phyloP scores from a whole-genome alignment of 108 stramenopile genomes.

The Pseudonitzschia delicatissima region DNA sequence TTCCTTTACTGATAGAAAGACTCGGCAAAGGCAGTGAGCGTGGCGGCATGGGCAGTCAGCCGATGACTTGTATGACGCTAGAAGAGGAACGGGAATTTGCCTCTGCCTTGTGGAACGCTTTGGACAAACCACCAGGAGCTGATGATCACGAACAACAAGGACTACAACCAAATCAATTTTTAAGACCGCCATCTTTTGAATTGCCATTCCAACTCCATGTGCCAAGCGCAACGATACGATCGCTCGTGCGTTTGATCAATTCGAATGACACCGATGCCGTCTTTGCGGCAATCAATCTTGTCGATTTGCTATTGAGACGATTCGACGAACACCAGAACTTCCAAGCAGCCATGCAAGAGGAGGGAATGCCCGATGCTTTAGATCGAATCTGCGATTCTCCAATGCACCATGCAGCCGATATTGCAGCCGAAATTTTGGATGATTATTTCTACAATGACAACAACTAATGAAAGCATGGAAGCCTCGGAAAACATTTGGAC shows the following conservation, averaged over 20 bases:
- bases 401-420: conserved; percentile 11
- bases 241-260: conserved; percentile 14
- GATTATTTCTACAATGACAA: conserved; percentile 19
- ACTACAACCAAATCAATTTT: background rate
- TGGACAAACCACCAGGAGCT: conserved; percentile 1
- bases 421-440: conserved; percentile 30
- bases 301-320: conserved; percentile 11
- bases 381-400: conserved; percentile 23
- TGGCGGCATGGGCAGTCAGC: background rate
- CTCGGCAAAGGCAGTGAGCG: background rate
- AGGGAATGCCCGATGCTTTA: conserved; percentile 8
- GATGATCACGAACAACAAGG: background rate
- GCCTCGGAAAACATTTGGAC: conserved; percentile 13
- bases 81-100: conserved; percentile 27
- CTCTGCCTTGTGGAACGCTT: conserved; percentile 29
- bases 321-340: conserved; percentile 1
- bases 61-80: background rate
- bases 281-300: conserved; percentile 11
- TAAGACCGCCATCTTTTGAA: background rate
- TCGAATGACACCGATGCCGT: conserved; percentile 29
- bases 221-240: background rate
- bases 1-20: conserved; percentile 21
- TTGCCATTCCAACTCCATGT: conserved; percentile 8
- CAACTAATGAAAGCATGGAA: conserved; percentile 3
- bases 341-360: conserved; percentile 8